phyloP scores from a whole-genome alignment of 2,329 filamentous ascomycete genomes.

The Geoglossum cookeanum region DNA sequence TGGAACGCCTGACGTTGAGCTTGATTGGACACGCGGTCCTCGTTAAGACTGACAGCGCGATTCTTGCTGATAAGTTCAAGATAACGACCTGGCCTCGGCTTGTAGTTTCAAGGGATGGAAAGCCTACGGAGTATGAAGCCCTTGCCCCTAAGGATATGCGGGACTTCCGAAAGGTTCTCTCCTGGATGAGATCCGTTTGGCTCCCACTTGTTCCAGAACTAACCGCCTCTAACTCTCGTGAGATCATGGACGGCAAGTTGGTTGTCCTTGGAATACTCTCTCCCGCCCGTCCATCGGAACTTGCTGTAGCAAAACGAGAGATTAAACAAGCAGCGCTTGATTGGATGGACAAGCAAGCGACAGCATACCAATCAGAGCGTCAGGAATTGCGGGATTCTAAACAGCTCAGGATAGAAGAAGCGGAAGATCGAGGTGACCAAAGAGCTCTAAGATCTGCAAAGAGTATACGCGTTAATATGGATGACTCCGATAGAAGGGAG shows the following conservation, averaged over 20 bases:
- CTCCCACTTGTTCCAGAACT: conserved; percentile 88
- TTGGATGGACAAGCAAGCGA: conserved; percentile 94
- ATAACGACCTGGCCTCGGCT: conserved; percentile 94
- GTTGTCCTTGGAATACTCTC: conserved; percentile 86
- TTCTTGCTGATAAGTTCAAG: conserved; percentile 67
- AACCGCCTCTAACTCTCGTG: conserved; percentile 72
- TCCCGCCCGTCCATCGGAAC: conserved; percentile 60
- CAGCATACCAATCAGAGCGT: conserved; percentile 78
- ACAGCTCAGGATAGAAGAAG: conserved; percentile 88
- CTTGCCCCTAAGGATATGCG: conserved; percentile 84
- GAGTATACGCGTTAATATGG: conserved; percentile 78
- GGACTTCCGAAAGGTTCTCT: conserved; percentile 58
- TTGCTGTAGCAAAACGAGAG: conserved; percentile 60
- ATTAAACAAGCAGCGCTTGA: conserved; percentile 90
- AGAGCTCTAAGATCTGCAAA: conserved; percentile 74
- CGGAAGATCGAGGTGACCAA: conserved; percentile 80
- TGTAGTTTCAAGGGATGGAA: conserved; percentile 71
- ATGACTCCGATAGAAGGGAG: conserved; percentile 68
- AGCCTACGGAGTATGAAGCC: conserved; percentile 75
- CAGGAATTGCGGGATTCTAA: conserved; percentile 89
- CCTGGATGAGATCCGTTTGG: conserved; percentile 96
- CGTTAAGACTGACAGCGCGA: conserved; percentile 71
- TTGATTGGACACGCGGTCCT: conserved; percentile 82
- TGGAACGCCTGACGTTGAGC: conserved; percentile 71
- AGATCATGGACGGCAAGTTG: conserved; percentile 87